Evolutionary conservation across 2,329 filamentous ascomycete genomes (phyloP), one percentile per base, ranked within the genome.

Genomic region (Plenodomus tracheiphilus): DNA sequence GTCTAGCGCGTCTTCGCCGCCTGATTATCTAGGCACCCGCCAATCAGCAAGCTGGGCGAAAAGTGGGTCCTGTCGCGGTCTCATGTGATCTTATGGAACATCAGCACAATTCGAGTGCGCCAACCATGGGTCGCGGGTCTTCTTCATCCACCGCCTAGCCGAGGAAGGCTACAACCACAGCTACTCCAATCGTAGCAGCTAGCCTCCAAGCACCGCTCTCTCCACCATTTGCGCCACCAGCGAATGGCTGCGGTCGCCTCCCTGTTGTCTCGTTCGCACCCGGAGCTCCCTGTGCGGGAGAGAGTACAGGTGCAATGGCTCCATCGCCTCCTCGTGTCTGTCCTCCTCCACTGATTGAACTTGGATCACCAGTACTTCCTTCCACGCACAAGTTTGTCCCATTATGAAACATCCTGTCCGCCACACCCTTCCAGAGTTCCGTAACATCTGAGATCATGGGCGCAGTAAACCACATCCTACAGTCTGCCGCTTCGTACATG

Each of bases 401-500:
- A 37, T 62, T 64, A 3, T 53, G 58, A 53, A 72, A 75, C 62
- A 68, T 67, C 18, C 66, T 57, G 39, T 71, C 65, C 36, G 63
- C 70, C n/a, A 69, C 71, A 5, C 59, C 60, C 42, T 68, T 65
- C 73, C 73, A 75, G n/a, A 74, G 56, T 19, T 61, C 50, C 15
- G 63, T 69, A 13, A 74, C 71, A 42, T 70, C 61, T 4, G 47
- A 54, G 18, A 72, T 54, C 69, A 72, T 73, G 2, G 54, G 52
- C 9, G 65, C 59, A 1, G 71, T 74, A 51, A 74, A 74, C 47
- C 66, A 76, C 60, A 74, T 64, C 19, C 70, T 59, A 53, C 72
- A 75, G 43, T 74, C 72, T 0, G 72, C 72, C 1, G 73, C 72
- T 47, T 75, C 72, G 41, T 75, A 74, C 28, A 74, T 68, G 53